phyloP scores from a whole-genome alignment of 805 yeast species.

The Torulaspora indica region DNA sequence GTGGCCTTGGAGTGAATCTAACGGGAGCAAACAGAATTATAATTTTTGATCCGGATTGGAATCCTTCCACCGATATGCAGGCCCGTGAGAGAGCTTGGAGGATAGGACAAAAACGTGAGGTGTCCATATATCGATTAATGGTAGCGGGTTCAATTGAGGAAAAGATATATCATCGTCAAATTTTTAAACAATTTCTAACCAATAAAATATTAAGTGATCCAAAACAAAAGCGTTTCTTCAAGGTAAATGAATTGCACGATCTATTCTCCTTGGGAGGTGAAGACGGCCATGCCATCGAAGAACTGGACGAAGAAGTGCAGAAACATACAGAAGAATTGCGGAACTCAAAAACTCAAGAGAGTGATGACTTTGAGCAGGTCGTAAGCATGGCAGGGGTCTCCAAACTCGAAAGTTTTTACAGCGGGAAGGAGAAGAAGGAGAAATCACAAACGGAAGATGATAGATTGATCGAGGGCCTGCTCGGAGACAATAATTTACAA shows the following conservation, averaged over 20 bases:
- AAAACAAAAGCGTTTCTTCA: constrained; percentile 87
- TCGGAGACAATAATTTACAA: constrained; percentile 64
- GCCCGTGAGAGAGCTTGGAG: constrained; percentile 98
- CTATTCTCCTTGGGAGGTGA: constrained; percentile 76
- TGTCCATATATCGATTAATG: constrained; percentile 84
- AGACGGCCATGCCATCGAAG: constrained; percentile 39
- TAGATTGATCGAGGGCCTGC: constrained; percentile 67
- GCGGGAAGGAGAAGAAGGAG: constrained; percentile 43
- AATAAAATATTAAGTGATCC: constrained; percentile 95
- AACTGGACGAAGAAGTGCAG: constrained; percentile 51
- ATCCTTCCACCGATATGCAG: constrained; percentile 94
- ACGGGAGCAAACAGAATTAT: constrained; percentile 95
- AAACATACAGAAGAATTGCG: constrained; percentile 46
- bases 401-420: constrained; percentile 59
- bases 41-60: constrained; percentile 97
- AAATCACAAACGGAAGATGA: constrained; percentile 47
- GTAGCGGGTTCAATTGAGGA: constrained; percentile 95
- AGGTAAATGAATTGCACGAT: constrained; percentile 86
- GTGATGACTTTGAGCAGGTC: constrained; percentile 66
- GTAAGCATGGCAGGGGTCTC: constrained; percentile 68
- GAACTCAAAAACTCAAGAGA: constrained; percentile 37
- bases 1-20: constrained; percentile 89
- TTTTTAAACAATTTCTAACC: constrained; percentile 88
- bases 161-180: constrained; percentile 93
- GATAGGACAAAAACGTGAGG: constrained; percentile 89